A percentile compares a stretch with the other conserved stretches of the same genome.
Evolutionary conservation across 148 eudicot genomes (phyloP).

Genomic region (Pouteria glomerata): DNA sequence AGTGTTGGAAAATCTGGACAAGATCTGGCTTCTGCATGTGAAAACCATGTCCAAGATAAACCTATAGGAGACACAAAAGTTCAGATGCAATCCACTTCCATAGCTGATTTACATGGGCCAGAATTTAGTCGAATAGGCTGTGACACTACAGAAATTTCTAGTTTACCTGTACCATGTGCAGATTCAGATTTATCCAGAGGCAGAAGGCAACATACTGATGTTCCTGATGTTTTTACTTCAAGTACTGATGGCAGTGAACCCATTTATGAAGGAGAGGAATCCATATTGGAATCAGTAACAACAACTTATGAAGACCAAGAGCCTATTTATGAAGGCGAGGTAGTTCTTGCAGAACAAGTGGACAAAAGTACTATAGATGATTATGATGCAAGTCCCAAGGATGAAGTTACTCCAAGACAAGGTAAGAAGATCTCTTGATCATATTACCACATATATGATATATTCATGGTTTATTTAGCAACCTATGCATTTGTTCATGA

Average conservation of each 20-base stretch:
- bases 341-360: constrained; percentile 68
- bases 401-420: constrained; percentile 49
- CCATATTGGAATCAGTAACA: constrained; percentile 57
- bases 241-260: constrained; percentile 67
- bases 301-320: constrained; percentile 44
- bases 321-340: constrained; percentile 92
- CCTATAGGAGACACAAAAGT: constrained; percentile 15
- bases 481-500: too few species aligned
- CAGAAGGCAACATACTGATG: constrained; percentile 31
- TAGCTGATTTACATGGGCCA: constrained; percentile 19
- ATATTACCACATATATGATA: too few species aligned
- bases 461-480: too few species aligned
- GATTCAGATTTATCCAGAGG: constrained; percentile 39
- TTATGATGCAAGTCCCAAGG: constrained; percentile 27
- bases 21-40: constrained; percentile 15
- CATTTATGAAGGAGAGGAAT: constrained; percentile 90
- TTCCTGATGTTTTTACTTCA: constrained; percentile 39
- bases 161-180: constrained; percentile 14
- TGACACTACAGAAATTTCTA: constrained; percentile 20
- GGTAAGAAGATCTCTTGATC: constrained; percentile 40
- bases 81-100: constrained; percentile 26
- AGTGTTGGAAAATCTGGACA: constrained; percentile 18
- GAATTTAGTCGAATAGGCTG: constrained; percentile 21
- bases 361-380: constrained; percentile 30
- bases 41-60: constrained; percentile 4